Conservation (phyloP, 768 basidiomycete genomes). For the Macrocybe gigantea region DNA sequence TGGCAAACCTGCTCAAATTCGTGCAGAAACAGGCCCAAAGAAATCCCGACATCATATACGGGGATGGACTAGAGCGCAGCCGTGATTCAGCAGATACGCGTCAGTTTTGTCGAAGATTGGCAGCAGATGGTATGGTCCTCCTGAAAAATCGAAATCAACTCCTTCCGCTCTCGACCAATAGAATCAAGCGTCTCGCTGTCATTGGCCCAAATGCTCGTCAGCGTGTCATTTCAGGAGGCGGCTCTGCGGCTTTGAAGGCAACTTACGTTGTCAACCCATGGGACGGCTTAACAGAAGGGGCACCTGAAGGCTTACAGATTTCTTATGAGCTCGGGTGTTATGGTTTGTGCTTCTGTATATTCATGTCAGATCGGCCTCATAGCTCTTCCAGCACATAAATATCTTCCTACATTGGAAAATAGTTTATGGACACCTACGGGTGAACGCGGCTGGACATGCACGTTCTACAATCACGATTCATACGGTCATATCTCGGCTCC, state of each 20-base stretch:
- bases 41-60: conserved; percentile 57
- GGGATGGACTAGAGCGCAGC: conserved; percentile 53
- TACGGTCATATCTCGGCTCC: conserved; percentile 38
- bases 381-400: conserved; percentile 49
- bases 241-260: conserved; percentile 68
- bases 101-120: conserved; percentile 48
- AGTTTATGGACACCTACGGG: conserved; percentile 46
- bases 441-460: conserved; percentile 55
- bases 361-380: conserved; percentile 1
- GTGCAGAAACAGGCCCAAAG: conserved; percentile 50
- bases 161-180: conserved; percentile 42
- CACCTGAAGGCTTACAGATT: conserved; percentile 44
- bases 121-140: conserved; percentile 58
- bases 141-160: conserved; percentile 54
- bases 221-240: conserved; percentile 67
- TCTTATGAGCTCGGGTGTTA: conserved; percentile 61
- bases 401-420: conserved; percentile 63
- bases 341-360: conserved; percentile 29
- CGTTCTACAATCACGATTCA: conserved; percentile 54
- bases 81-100: conserved; percentile 47
- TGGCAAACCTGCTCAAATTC: conserved; percentile 43
- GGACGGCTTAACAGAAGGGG: conserved; percentile 48
- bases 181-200: conserved; percentile 47
- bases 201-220: conserved; percentile 68
- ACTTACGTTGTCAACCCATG: conserved; percentile 62